Evolutionary conservation across 192 early-diverging fungal genomes (phyloP).

Genomic region (Mycoemilia scoparia): DNA sequence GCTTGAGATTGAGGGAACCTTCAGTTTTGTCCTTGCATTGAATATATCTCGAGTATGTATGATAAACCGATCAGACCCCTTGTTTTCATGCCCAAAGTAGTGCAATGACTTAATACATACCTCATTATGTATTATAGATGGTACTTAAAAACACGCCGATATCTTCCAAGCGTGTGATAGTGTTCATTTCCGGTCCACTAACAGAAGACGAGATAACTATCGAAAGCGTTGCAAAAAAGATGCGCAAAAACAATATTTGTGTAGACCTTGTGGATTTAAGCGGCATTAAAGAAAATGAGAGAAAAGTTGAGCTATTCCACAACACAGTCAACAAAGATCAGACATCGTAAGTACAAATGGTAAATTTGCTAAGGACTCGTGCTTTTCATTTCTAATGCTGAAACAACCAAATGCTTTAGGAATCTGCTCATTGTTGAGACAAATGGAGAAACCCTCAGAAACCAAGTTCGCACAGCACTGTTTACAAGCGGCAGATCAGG

Average conservation of each 20-base stretch:
- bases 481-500: slow-evolving; percentile 5
- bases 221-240: slow-evolving; percentile 80
- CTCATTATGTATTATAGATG: slow-evolving; percentile 31
- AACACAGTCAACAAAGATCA: slow-evolving; percentile 78
- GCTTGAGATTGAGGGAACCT: not conserved
- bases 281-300: slow-evolving; percentile 69
- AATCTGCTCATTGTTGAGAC: slow-evolving; percentile 73
- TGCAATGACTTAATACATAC: too few relatives aligned
- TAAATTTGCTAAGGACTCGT: slow-evolving; percentile 89
- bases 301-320: slow-evolving; percentile 82
- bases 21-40: not conserved
- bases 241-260: slow-evolving; percentile 95
- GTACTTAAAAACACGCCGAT: slow-evolving; percentile 94
- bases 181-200: slow-evolving; percentile 83
- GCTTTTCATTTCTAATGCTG: too few relatives aligned
- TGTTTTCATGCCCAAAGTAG: too few relatives aligned
- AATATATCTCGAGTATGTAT: too few relatives aligned
- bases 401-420: slow-evolving; percentile 62
- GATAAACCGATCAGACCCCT: too few relatives aligned
- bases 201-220: slow-evolving; percentile 66
- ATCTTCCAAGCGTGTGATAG: slow-evolving; percentile 90
- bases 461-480: slow-evolving; percentile 27
- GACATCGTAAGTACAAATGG: slow-evolving; percentile 78
- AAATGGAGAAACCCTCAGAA: slow-evolving; percentile 49
- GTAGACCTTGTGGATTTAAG: slow-evolving; percentile 94